These are phyloP conservation scores for Taphrina communis DNA, from an alignment of 1,139 yeast genomes.

Conservation along the genomic window DNA sequence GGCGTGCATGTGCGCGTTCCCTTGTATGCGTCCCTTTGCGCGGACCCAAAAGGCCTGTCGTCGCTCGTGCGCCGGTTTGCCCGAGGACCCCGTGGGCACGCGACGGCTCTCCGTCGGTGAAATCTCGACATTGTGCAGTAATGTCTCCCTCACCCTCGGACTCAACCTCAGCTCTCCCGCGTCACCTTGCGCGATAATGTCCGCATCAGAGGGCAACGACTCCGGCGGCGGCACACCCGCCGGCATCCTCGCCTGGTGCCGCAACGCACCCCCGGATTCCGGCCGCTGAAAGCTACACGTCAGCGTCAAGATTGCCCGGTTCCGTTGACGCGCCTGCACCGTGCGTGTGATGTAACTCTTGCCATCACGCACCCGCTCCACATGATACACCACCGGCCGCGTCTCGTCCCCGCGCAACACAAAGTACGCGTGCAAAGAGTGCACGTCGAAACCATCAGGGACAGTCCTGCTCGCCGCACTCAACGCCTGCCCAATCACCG, in stretches of 20 bases:
- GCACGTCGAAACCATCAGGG: no score
- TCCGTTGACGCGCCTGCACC: slow-evolving; percentile 63
- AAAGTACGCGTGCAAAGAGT: slow-evolving; percentile 62
- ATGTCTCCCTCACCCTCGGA: slow-evolving; percentile 9
- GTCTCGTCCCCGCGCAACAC: slow-evolving; percentile 58
- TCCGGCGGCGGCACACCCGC: slow-evolving; percentile 48
- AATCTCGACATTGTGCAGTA: slow-evolving; percentile 13
- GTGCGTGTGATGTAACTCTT: slow-evolving; percentile 62
- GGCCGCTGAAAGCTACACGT: slow-evolving; percentile 59
- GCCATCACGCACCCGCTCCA: slow-evolving; percentile 65
- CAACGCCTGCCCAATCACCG: slow-evolving; percentile 72
- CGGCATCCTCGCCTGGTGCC: slow-evolving; percentile 51
- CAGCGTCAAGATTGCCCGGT: slow-evolving; percentile 60
- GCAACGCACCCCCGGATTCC: slow-evolving; percentile 41
- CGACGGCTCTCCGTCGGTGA: slow-evolving; percentile 32
- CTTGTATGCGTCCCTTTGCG: slow-evolving; percentile 53
- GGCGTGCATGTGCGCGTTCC: slow-evolving; percentile 57
- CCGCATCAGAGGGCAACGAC: slow-evolving; percentile 28
- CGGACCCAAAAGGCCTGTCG: slow-evolving; percentile 57
- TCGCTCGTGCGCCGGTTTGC: slow-evolving; percentile 37
- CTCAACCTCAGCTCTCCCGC: slow-evolving; percentile 13
- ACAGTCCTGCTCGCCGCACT: slow-evolving; percentile 67
- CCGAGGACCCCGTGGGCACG: slow-evolving; percentile 34
- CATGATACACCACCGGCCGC: slow-evolving; percentile 63
- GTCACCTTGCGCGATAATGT: slow-evolving; percentile 14